Evolutionary conservation across 1,284 basidiomycete species (phyloP).

Genomic region (Marasmius oreades): DNA sequence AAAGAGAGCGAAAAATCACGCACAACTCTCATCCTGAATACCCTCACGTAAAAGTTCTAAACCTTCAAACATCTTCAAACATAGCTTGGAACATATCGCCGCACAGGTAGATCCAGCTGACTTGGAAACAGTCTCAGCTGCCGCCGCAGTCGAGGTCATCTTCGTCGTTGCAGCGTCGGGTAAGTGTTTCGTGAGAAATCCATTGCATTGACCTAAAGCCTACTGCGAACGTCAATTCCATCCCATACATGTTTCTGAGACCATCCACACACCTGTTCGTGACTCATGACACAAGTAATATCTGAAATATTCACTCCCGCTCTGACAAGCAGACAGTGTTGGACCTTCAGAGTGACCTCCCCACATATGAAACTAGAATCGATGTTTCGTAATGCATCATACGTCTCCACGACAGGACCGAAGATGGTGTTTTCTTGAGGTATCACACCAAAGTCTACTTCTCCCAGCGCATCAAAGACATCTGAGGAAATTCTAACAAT

Average conservation of each 20-base stretch:
- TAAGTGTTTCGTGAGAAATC: conserved; percentile 50
- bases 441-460: conserved; percentile 49
- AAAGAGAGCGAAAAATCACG: conserved; percentile 23
- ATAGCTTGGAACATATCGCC: conserved; percentile 70
- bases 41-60: conserved; percentile 54
- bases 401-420: conserved; percentile 72
- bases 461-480: conserved; percentile 49
- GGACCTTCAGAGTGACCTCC: conserved; percentile 54
- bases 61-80: conserved; percentile 51
- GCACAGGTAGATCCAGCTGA: conserved; percentile 43
- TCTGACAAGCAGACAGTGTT: conserved; percentile 64
- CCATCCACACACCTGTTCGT: conserved; percentile 60
- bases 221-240: conserved; percentile 23
- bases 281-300: conserved; percentile 60
- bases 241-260: conserved; percentile 2
- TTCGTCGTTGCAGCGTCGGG: conserved; percentile 50
- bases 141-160: conserved; percentile 65
- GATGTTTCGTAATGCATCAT: conserved; percentile 51
- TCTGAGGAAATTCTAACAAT: conserved; percentile 33
- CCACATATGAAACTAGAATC: conserved; percentile 54
- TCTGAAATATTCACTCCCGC: conserved; percentile 49
- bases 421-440: conserved; percentile 77
- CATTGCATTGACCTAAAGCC: conserved; percentile 75
- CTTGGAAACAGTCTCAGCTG: conserved; percentile 51
- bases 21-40: conserved; percentile 63